Conservation (phyloP, 108 stramenopile genomes). For the Cyclotella kingstonii region DNA sequence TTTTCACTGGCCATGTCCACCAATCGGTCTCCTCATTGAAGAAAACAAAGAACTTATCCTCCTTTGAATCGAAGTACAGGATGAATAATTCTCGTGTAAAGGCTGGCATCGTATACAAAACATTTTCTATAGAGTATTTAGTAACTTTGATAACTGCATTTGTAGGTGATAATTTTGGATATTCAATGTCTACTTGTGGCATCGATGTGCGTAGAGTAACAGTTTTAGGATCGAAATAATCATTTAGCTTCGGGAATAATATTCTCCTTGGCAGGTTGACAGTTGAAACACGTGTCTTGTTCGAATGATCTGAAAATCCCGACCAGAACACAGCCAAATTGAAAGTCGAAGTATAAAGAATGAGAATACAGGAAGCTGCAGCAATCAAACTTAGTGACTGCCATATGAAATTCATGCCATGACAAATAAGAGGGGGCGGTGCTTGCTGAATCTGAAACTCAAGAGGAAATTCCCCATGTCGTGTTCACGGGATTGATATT, state of each 20-base stretch:
- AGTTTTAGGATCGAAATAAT: conserved; percentile 14
- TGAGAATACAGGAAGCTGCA: no score
- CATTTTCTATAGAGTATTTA: conserved; percentile 14
- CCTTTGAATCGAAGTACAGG: conserved; percentile 5
- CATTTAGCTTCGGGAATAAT: background rate
- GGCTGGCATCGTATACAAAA: conserved; percentile 7
- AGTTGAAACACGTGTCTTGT: no score
- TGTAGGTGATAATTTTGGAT: background rate
- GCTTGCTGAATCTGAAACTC: no score
- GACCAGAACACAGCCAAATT: no score
- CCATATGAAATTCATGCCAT: no score
- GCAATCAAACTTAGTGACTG: no score
- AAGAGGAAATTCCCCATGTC: no score
- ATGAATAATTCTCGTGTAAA: conserved; percentile 25
- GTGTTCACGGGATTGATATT: no score
- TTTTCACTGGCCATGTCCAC: background rate
- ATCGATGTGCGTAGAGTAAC: background rate
- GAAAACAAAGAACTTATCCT: conserved; percentile 18
- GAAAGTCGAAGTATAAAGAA: no score
- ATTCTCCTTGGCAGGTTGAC: no score
- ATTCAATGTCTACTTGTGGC: background rate
- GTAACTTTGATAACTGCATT: background rate
- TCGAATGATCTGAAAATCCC: no score
- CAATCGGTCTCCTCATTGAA: conserved; percentile 18
- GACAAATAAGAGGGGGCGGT: no score